These are phyloP conservation scores for grape (Vitis vinifera) DNA, from an alignment of 164 flowering plant genomes.

Conservation along the genomic window DNA sequence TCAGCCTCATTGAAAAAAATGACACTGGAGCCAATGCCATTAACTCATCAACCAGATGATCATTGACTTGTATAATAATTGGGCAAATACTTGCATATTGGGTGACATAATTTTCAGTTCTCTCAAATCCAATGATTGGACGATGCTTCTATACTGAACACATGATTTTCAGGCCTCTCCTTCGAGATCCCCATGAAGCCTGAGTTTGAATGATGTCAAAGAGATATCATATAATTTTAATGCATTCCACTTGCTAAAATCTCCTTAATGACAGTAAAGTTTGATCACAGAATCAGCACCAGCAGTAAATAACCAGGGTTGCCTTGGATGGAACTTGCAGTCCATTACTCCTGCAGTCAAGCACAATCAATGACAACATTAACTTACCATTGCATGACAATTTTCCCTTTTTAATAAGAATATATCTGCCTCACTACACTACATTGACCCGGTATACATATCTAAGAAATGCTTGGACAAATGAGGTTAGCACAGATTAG, in stretches of 20 bases:
- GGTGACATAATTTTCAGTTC: no score
- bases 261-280: constrained; percentile 65
- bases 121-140: not conserved
- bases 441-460: no score
- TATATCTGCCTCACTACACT: no score
- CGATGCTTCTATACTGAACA: not conserved
- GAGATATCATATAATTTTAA: no score
- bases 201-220: no score
- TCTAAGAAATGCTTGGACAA: no score
- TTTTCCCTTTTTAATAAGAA: no score
- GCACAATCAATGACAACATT: not conserved
- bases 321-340: constrained; percentile 92
- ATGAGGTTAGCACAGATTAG: no score
- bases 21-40: no score
- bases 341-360: constrained; percentile 73
- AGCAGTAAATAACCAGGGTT: constrained; percentile 98
- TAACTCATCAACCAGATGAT: no score
- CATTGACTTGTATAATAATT: no score
- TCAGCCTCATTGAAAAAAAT: not conserved
- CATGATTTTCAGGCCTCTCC: not conserved
- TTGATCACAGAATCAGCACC: constrained; percentile 87
- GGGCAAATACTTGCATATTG: no score
- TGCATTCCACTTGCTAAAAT: not conserved
- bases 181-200: not conserved
- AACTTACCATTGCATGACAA: not conserved